These are phyloP conservation scores for Blastocrithidia nonstop DNA, from an alignment of 208 protist genomes.

Conservation along the genomic window DNA sequence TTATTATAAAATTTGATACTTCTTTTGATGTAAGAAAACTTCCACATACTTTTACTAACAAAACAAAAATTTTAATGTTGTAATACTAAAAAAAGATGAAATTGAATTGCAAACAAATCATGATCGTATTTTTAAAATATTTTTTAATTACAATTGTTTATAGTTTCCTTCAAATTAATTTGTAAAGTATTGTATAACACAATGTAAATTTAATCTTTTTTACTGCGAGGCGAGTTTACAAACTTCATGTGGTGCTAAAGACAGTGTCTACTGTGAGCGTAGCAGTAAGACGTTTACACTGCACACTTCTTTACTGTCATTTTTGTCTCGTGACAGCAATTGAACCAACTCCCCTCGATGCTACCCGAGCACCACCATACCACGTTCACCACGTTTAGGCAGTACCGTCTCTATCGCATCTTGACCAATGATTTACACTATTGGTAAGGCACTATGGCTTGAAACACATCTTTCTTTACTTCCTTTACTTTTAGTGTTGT, in stretches of 20 bases:
- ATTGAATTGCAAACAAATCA: too few species aligned
- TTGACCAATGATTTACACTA: constrained; percentile 42
- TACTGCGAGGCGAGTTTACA: constrained; percentile 17
- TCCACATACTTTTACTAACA: not conserved
- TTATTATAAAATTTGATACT: not conserved
- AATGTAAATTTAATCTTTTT: too few species aligned
- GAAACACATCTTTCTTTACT: too few species aligned
- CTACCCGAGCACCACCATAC: constrained; percentile 41
- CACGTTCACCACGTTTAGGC: constrained; percentile 38
- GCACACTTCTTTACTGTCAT: constrained; percentile 12
- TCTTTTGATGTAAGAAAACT: too few species aligned
- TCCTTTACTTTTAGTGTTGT: too few species aligned
- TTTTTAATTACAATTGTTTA: too few species aligned
- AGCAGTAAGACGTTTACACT: constrained; percentile 32
- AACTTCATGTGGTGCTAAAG: constrained; percentile 29
- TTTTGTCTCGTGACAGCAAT: constrained; percentile 19
- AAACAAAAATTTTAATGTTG: constrained; percentile 3
- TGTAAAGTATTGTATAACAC: too few species aligned
- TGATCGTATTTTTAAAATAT: too few species aligned
- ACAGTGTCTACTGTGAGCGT: constrained; percentile 18
- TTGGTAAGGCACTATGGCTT: too few species aligned
- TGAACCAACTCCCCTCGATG: constrained; percentile 43
- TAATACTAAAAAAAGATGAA: too few species aligned
- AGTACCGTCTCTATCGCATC: constrained; percentile 59
- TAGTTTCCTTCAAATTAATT: too few species aligned